Evolutionary conservation across 805 yeast species (phyloP).

Genomic region (Tetrapisispora arboricola): DNA sequence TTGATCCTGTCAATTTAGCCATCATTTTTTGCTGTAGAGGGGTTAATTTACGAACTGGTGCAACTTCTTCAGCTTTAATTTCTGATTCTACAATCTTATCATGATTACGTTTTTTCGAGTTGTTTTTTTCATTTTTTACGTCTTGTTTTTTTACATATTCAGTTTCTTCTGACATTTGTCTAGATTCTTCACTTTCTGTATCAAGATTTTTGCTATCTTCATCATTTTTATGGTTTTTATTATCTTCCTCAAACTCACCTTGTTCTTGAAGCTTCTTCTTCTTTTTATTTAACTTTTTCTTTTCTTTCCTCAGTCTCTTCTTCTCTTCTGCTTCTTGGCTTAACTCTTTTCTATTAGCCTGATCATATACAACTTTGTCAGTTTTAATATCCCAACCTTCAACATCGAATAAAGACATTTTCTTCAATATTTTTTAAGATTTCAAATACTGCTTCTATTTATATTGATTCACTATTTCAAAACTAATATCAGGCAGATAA

Average conservation of each 20-base stretch:
- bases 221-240: background rate
- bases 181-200: slow-evolving; percentile 1
- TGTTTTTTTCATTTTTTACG: no score
- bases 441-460: background rate
- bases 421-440: background rate
- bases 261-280: slow-evolving; percentile 5
- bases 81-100: slow-evolving; percentile 3
- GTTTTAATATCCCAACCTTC: slow-evolving; percentile 71
- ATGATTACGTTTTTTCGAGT: slow-evolving; percentile 7
- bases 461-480: background rate
- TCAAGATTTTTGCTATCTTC: slow-evolving; percentile 3
- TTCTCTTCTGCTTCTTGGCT: slow-evolving; percentile 16
- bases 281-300: slow-evolving; percentile 11
- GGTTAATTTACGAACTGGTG: slow-evolving; percentile 41
- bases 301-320: slow-evolving; percentile 15
- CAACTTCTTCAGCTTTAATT: background rate
- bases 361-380: slow-evolving; percentile 41
- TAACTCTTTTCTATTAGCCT: slow-evolving; percentile 24
- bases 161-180: no score
- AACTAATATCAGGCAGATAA: no score
- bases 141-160: slow-evolving; percentile 3
- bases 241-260: background rate
- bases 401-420: slow-evolving; percentile 65
- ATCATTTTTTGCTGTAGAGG: slow-evolving; percentile 93
- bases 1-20: slow-evolving; percentile 85